Evolutionary conservation across 1,139 yeast genomes (phyloP).

Genomic region (Hyphopichia wangnamkhiaoensis): DNA sequence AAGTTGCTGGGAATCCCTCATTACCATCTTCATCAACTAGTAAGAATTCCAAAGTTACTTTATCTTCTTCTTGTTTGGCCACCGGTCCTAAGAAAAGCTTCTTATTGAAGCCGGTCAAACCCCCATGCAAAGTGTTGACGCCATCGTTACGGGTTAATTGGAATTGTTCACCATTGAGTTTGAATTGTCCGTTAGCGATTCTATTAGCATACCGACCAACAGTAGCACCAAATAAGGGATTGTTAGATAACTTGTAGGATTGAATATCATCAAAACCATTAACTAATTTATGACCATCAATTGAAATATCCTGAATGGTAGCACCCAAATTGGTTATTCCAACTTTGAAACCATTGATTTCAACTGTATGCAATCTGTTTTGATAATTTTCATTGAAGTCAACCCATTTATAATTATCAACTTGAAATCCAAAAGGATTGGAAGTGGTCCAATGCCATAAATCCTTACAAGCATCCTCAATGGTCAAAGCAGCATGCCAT

Average conservation of each 20-base stretch:
- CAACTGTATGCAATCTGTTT: slow-evolving; percentile 45
- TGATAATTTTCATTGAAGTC: slow-evolving; percentile 23
- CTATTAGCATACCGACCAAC: slow-evolving; percentile 69
- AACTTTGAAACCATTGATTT: slow-evolving; percentile 39
- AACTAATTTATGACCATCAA: slow-evolving; percentile 34
- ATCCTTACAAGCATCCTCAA: slow-evolving; percentile 70
- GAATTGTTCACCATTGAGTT: slow-evolving; percentile 40
- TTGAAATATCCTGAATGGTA: slow-evolving; percentile 42
- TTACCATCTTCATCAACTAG: slow-evolving; percentile 47
- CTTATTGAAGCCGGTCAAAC: slow-evolving; percentile 53
- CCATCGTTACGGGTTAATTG: slow-evolving; percentile 46
- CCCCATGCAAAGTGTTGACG: slow-evolving; percentile 51
- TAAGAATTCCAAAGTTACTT: slow-evolving; percentile 39
- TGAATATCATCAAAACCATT: slow-evolving; percentile 35
- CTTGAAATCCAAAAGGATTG: slow-evolving; percentile 65
- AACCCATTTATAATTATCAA: slow-evolving; percentile 38
- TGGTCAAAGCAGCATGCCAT: slow-evolving; percentile 61
- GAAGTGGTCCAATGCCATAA: slow-evolving; percentile 77
- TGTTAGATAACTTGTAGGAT: slow-evolving; percentile 35
- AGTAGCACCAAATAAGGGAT: slow-evolving; percentile 62
- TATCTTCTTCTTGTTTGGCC: slow-evolving; percentile 31
- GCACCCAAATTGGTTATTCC: slow-evolving; percentile 56
- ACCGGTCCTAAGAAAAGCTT: slow-evolving; percentile 53
- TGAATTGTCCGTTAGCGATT: slow-evolving; percentile 47
- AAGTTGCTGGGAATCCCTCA: slow-evolving; percentile 58